Evolutionary conservation across 2,329 filamentous ascomycete species (phyloP), one percentile per base, ranked within the genome.

Genomic region (Fusarium nurragi): DNA sequence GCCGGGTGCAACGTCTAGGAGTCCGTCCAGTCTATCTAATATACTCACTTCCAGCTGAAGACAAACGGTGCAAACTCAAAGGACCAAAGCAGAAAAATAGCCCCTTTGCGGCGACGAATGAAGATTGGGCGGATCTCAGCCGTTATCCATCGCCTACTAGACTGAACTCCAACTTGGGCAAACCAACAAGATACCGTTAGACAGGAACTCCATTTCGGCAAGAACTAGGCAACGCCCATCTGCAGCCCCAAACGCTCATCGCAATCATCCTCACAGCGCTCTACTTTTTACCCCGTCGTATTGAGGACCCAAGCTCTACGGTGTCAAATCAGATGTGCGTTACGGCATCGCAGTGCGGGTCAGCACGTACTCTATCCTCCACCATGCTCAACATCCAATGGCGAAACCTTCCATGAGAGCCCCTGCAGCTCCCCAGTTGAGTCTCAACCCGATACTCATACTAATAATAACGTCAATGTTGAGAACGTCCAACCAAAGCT

Each of bases 21-120:
- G 34, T 46, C 39, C 45, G 36, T 61, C 14, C 44, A 30, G 18
- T 16, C 16, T 25, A 45, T 65, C 59, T 39, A 48, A 60, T n/a
- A n/a, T n/a, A 49, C 49, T 48, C 47, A 32, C 23, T 56, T 49
- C 18, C 49, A 64, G 39, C 39, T 49, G n/a, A 28, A 53, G 34
- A 43, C 19, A 34, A 38, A 56, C 34, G 43, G 53, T 22, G 32
- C 52, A 66, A 70, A 68, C 64, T 70, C 57, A 66, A 69, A 64
- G 41, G 13, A 39, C 39, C 36, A 66, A 60, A 60, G 41, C 46
- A 63, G 62, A 52, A 59, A 12, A 30, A 62, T 18, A 55, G 46
- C 38, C 30, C 41, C 22, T 18, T 28, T 34, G 4, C 18, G 39
- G 36, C 9, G 44, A 54, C 34, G 38, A 67, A 65, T 59, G 34